phyloP scores from a whole-genome alignment of 768 basidiomycete species.

The Leccinum obscurum region DNA sequence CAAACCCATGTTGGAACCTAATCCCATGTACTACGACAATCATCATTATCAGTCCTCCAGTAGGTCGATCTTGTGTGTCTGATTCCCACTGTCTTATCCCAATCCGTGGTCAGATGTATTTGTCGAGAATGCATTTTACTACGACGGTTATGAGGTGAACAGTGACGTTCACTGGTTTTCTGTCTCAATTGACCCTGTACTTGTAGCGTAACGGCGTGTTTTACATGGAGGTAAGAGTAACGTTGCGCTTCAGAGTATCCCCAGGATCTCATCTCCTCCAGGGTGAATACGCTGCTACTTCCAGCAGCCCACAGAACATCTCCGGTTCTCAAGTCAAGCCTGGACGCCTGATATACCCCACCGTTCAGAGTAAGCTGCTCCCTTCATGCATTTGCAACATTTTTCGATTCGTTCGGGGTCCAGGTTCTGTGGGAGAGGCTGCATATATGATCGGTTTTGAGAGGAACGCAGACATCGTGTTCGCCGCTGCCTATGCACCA shows the following conservation, averaged over 20 bases:
- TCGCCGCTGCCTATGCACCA: conserved; percentile 63
- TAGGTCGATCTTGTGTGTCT: not conserved
- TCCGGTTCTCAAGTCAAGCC: conserved; percentile 39
- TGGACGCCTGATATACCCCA: conserved; percentile 56
- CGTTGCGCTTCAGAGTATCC: not conserved
- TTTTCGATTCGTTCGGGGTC: not conserved
- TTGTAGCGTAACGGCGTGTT: conserved; percentile 54
- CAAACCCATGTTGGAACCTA: conserved; percentile 47
- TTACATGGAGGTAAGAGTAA: conserved; percentile 43
- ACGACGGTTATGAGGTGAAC: conserved; percentile 45
- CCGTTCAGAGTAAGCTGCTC: conserved; percentile 46
- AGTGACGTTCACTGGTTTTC: not conserved
- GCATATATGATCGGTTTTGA: conserved; percentile 71
- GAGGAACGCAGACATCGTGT: conserved; percentile 59
- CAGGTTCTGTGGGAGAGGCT: conserved; percentile 57
- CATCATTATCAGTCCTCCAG: conserved; percentile 58
- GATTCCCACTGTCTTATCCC: not conserved
- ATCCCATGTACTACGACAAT: conserved; percentile 53
- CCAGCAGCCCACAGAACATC: conserved; percentile 47
- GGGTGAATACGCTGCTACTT: conserved; percentile 63
- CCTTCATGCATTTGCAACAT: not conserved
- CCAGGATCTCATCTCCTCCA: not conserved
- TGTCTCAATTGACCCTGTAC: not conserved
- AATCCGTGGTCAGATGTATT: conserved; percentile 38
- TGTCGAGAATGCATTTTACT: conserved; percentile 48